Conservation (phyloP, 192 early-diverging fungal genomes). For the Phlyctochytrium bullatum region DNA sequence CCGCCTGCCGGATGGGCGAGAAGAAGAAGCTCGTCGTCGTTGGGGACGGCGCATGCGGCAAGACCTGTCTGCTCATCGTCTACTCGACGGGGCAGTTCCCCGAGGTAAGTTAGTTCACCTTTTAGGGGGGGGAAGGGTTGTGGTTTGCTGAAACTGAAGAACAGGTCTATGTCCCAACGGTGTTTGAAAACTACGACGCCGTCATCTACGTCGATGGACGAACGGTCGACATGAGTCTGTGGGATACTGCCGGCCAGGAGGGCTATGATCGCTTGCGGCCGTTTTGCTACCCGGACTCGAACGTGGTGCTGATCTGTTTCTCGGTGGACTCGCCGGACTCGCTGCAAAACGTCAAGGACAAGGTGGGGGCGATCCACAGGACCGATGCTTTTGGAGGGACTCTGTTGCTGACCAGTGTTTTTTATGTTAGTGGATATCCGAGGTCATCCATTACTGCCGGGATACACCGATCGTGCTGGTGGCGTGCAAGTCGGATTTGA, state of each 20-base stretch:
- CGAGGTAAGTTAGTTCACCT: conserved; percentile 53
- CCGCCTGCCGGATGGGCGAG: not conserved
- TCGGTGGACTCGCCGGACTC: conserved; percentile 84
- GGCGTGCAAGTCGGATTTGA: conserved; percentile 79
- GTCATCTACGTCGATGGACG: conserved; percentile 77
- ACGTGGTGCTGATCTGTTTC: conserved; percentile 89
- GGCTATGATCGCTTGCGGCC: conserved; percentile 89
- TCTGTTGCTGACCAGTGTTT: not conserved
- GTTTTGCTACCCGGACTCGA: conserved; percentile 81
- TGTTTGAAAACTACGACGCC: conserved; percentile 84
- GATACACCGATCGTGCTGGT: conserved; percentile 73
- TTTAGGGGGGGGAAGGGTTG: not conserved
- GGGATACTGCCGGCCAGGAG: conserved; percentile 95
- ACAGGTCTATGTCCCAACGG: conserved; percentile 45
- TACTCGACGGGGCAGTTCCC: conserved; percentile 81
- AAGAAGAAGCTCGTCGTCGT: conserved; percentile 70
- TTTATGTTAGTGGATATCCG: conserved; percentile 71
- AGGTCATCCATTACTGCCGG: conserved; percentile 77
- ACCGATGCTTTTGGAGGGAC: not conserved
- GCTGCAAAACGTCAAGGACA: conserved; percentile 72
- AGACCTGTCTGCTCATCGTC: conserved; percentile 76
- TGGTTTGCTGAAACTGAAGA: not conserved
- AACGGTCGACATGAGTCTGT: conserved; percentile 77
- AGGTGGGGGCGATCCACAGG: too few species aligned
- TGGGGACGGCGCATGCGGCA: conserved; percentile 75